Evolutionary conservation across 306 rosid species (phyloP), one percentile per base, ranked within the genome.

Genomic region (Sphenostylis stenocarpa): DNA sequence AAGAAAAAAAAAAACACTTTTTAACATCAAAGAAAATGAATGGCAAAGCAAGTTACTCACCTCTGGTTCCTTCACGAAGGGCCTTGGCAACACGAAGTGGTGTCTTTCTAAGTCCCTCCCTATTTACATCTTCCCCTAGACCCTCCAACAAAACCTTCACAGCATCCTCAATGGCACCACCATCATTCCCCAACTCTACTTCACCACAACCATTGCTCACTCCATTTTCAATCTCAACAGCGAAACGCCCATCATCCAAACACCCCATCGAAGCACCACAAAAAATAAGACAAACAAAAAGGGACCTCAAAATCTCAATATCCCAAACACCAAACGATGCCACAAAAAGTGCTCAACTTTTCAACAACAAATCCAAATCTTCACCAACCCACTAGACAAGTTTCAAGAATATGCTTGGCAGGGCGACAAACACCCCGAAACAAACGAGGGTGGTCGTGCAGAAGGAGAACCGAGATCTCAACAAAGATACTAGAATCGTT

Each of bases 21-120:
- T 14, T 61, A 11, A n/a, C 7, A 19, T 1, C 0, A 29, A 60
- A 12, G 47, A 20, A 21, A 31, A 72, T 12, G 3, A 60, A 15
- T 47, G 47, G 7, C 20, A 76, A 24, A 74, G 71, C 19, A 14
- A 33, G 13, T 72, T 23, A 92, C 99, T 68, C 41, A 95, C 99
- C 99, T 86, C 72, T 89, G 21, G 99, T 96, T 84, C 99, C 99
- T 81, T 96, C 93, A 61, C 90, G 82, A 52, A 96, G 94, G 49
- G 99, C 96, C 82, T 96, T 92, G 17, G 99, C 98, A 73, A 96
- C 98, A 38, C 97, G 97, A 70, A 87, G 84, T 52, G 99, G 99
- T 23, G 97, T 96, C 84, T 91, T 96, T 75, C 74, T 82, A 47
- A 96, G 63, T 67, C 99, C 98, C 77, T 96, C 98, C 72, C 99